Conservation (phyloP, 129 eudicot species). For the Ambrosia artemisiifolia region DNA sequence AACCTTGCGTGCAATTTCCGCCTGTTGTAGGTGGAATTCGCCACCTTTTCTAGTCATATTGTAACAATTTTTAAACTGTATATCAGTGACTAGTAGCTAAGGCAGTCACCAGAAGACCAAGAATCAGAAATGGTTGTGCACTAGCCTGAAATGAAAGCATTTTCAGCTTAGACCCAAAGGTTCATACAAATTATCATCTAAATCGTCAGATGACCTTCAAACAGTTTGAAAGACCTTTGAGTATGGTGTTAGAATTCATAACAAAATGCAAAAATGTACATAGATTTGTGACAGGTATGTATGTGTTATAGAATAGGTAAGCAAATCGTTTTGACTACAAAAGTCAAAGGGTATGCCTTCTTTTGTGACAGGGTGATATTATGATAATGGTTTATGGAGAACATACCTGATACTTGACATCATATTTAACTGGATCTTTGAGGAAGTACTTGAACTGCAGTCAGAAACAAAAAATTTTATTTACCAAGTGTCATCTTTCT, state of each 20-base stretch:
- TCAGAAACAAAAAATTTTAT: not conserved
- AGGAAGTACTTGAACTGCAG: conserved; percentile 93
- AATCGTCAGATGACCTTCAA: not conserved
- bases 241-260: conserved; percentile 8
- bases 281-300: not conserved
- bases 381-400: conserved; percentile 12
- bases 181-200: conserved; percentile 17
- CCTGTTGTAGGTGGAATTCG: conserved; percentile 11
- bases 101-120: conserved; percentile 80
- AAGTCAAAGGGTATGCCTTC: conserved; percentile 15
- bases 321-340: not conserved
- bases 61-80: conserved; percentile 14
- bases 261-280: not conserved
- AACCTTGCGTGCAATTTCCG: conserved; percentile 8
- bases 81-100: conserved; percentile 69
- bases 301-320: not conserved
- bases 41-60: conserved; percentile 17
- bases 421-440: conserved; percentile 91
- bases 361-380: not conserved
- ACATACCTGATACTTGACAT: conserved; percentile 94
- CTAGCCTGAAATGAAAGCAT: conserved; percentile 69
- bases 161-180: not conserved
- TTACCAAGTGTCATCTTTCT: no score
- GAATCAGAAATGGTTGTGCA: conserved; percentile 88
- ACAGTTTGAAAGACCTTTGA: not conserved